Conservation (phyloP, 192 early-diverging fungal species). For the Funneliformis mosseae region DNA sequence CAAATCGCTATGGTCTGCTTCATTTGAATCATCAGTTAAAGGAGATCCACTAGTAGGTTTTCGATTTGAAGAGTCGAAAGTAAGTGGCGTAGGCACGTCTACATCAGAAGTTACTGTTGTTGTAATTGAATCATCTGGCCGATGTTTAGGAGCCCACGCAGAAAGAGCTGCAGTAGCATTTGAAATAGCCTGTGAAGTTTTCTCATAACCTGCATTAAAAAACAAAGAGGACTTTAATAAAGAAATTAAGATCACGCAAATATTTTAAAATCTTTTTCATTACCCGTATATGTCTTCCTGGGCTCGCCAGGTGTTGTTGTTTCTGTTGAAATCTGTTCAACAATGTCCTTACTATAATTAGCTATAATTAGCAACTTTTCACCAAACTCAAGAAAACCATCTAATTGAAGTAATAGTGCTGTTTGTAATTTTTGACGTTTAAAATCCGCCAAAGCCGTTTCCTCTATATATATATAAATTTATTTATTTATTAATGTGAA, state of each 20-base stretch:
- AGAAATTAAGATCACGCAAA: neutral
- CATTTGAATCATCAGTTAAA: constrained; percentile 7
- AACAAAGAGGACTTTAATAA: neutral
- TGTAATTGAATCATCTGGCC: neutral
- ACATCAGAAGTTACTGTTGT: neutral
- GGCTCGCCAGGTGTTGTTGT: constrained; percentile 9
- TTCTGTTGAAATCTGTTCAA: constrained; percentile 16
- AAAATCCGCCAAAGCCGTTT: constrained; percentile 25
- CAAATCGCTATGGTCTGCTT: constrained; percentile 20
- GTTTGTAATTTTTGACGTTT: constrained; percentile 26
- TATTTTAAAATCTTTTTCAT: neutral
- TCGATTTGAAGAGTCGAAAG: neutral
- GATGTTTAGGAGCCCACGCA: neutral
- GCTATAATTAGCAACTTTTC: constrained; percentile 11
- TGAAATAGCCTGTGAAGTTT: constrained; percentile 9
- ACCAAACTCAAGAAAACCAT: constrained; percentile 13
- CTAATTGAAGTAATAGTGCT: constrained; percentile 18
- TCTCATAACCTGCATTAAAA: constrained; percentile 7
- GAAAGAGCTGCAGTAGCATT: constrained; percentile 11
- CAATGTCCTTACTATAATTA: neutral
- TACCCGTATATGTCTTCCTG: constrained; percentile 6
- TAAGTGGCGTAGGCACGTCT: neutral
- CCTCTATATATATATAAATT: neutral
- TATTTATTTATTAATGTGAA: neutral
- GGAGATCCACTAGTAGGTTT: neutral